Percentiles rank a stretch among this genome's conserved stretches.
These are phyloP conservation scores for Trichoderma arundinaceum DNA, from an alignment of 2,329 filamentous ascomycete genomes.

Conservation along the genomic window DNA sequence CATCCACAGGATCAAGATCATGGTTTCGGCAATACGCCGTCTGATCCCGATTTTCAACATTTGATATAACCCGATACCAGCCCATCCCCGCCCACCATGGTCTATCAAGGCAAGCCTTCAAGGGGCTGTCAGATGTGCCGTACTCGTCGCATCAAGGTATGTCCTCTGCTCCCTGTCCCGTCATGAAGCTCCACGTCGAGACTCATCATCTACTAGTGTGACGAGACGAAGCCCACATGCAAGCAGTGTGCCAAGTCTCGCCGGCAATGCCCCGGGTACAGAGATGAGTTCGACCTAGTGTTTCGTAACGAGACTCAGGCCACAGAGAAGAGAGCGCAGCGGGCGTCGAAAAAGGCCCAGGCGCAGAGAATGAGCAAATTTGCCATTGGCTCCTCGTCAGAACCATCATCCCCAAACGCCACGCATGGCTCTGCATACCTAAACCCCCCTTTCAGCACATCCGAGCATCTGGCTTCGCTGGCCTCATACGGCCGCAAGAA, in stretches of 20 bases:
- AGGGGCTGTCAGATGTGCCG: constrained; percentile 77
- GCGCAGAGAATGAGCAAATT: constrained; percentile 36
- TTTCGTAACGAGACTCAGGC: constrained; percentile 75
- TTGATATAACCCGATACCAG: constrained; percentile 6
- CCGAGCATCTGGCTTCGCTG: not conserved
- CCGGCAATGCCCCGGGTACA: constrained; percentile 69
- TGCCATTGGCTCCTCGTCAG: constrained; percentile 7
- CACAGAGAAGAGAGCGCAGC: constrained; percentile 66
- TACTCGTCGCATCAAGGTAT: constrained; percentile 74
- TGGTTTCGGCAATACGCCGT: not conserved
- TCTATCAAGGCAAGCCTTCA: constrained; percentile 70
- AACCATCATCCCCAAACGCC: constrained; percentile 25
- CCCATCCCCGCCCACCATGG: constrained; percentile 53
- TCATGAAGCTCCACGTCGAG: not conserved
- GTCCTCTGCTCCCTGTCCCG: constrained; percentile 33
- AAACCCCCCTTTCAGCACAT: constrained; percentile 8
- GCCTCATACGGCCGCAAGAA: constrained; percentile 16
- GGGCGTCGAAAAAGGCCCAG: constrained; percentile 57
- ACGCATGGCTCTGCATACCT: constrained; percentile 32
- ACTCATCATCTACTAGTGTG: constrained; percentile 56
- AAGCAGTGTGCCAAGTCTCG: constrained; percentile 68
- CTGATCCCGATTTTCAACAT: not conserved
- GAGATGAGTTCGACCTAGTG: constrained; percentile 73
- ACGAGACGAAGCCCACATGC: constrained; percentile 70
- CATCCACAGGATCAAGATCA: constrained; percentile 5